Conservation (phyloP, 768 basidiomycete genomes). For the Kwoniella dejecticola region DNA sequence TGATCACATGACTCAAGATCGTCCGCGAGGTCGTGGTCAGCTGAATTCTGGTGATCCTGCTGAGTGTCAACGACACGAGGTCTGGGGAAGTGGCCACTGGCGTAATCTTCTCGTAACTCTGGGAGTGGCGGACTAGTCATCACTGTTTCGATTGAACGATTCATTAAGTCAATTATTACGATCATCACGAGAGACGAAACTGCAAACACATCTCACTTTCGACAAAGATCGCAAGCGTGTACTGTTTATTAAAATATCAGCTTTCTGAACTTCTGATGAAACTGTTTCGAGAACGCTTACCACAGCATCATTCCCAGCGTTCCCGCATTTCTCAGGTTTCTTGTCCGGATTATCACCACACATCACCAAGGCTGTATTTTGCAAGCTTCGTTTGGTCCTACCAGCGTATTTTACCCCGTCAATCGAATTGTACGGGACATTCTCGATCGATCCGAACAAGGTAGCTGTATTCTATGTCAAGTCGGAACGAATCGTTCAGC, state of each 20-base stretch:
- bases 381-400: constrained; percentile 21
- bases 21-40: neutral
- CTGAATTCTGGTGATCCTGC: neutral
- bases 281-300: constrained; percentile 26
- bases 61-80: neutral
- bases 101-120: constrained; percentile 31
- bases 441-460: constrained; percentile 42
- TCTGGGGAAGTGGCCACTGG: constrained; percentile 5
- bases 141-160: constrained; percentile 22
- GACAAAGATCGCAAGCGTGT: constrained; percentile 42
- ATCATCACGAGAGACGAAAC: neutral
- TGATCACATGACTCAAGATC: neutral
- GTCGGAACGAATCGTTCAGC: no score
- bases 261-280: neutral
- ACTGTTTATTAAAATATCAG: constrained; percentile 21
- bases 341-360: constrained; percentile 27
- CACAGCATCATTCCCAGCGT: constrained; percentile 49
- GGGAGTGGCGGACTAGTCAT: constrained; percentile 33
- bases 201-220: constrained; percentile 37
- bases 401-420: neutral
- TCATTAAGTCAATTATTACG: neutral
- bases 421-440: constrained; percentile 9
- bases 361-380: constrained; percentile 31
- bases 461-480: constrained; percentile 44
- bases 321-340: constrained; percentile 33